These are phyloP conservation scores for Daedalea quercina DNA, from an alignment of 768 basidiomycete genomes.

Conservation along the genomic window DNA sequence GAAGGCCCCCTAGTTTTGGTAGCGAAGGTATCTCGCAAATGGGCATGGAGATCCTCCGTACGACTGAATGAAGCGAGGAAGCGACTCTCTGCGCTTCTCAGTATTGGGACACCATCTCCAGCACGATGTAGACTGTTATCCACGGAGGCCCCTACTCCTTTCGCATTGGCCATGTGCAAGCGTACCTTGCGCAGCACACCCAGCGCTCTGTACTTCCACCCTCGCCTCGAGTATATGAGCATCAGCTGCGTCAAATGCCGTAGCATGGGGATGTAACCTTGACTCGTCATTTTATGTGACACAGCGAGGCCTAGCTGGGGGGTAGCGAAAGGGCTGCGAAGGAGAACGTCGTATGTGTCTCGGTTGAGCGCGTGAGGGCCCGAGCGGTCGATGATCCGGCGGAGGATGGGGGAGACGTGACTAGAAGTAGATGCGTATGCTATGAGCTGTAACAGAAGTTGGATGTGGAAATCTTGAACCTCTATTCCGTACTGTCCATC, in stretches of 20 bases:
- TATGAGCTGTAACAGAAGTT: constrained; percentile 43
- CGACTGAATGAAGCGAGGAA: background rate
- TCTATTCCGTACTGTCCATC: background rate
- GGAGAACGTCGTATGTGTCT: constrained; percentile 37
- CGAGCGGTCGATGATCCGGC: background rate
- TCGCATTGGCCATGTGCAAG: background rate
- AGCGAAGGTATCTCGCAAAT: background rate
- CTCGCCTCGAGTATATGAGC: background rate
- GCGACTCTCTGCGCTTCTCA: background rate
- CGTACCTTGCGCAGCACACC: background rate
- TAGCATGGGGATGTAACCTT: background rate
- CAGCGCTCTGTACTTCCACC: background rate
- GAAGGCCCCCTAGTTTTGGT: background rate
- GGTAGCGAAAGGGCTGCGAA: constrained; percentile 13
- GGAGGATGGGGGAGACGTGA: constrained; percentile 9
- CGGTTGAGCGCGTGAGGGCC: constrained; percentile 34
- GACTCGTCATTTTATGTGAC: background rate
- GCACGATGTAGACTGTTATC: background rate
- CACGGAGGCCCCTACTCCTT: background rate
- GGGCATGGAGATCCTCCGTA: background rate
- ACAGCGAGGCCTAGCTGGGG: background rate
- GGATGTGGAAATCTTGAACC: constrained; percentile 39
- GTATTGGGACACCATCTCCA: background rate
- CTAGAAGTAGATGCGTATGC: constrained; percentile 31
- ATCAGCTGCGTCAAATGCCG: background rate